Evolutionary conservation across 306 rosid species (phyloP).

Genomic region (Prunus padus): DNA sequence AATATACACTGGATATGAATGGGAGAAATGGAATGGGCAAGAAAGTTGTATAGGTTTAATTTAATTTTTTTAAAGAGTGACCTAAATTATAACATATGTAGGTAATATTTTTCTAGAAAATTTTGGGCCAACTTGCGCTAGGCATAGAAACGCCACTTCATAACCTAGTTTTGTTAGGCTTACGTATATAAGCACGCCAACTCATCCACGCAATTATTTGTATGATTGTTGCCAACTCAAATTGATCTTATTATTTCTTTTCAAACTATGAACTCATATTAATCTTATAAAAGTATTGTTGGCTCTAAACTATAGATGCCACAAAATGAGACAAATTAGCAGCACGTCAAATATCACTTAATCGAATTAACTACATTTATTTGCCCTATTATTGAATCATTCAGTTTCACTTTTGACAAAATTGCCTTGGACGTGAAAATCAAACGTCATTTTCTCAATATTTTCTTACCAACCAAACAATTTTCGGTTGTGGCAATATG

Average conservation of each 20-base stretch:
- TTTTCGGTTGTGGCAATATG: neutral
- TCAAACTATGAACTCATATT: neutral
- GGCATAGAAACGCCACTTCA: too few relatives aligned
- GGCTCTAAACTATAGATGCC: neutral
- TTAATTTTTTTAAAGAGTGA: too few relatives aligned
- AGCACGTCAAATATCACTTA: neutral
- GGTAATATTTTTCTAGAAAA: too few relatives aligned
- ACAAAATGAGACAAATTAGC: neutral
- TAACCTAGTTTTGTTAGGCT: neutral
- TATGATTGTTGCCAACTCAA: neutral
- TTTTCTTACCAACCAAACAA: neutral
- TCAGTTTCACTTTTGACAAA: neutral
- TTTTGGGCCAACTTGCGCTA: too few relatives aligned
- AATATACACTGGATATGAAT: too few relatives aligned
- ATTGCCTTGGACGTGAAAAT: neutral
- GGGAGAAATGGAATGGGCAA: too few relatives aligned
- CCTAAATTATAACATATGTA: too few relatives aligned
- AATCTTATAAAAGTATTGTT: neutral
- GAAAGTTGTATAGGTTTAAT: too few relatives aligned
- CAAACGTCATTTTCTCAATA: neutral
- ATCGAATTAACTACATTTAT: too few relatives aligned
- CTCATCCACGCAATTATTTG: neutral
- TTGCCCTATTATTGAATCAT: neutral
- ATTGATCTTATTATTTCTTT: neutral
- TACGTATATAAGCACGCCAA: neutral